Conservation (phyloP, 1,284 basidiomycete species). For the Ustilago bromivora region DNA sequence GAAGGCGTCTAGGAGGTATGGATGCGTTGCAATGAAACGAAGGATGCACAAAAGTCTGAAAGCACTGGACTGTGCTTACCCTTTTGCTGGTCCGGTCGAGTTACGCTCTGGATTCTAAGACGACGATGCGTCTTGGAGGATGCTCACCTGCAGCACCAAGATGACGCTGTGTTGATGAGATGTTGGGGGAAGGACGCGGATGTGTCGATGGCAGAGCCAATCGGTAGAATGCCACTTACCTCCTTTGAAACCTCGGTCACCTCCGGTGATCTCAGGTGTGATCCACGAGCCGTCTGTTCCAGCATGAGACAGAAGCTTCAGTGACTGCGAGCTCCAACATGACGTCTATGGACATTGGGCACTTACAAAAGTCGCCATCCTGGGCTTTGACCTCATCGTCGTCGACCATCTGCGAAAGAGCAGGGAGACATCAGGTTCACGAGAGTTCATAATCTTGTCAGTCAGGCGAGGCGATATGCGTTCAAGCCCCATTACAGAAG, state of each 20-base stretch:
- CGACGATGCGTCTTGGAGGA: neutral
- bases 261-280: conserved; percentile 66
- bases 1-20: conserved; percentile 10
- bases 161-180: neutral
- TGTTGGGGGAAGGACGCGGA: neutral
- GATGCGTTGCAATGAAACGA: conserved; percentile 26
- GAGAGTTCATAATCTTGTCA: neutral
- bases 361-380: conserved; percentile 67
- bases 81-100: conserved; percentile 31
- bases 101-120: neutral
- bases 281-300: conserved; percentile 63
- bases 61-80: conserved; percentile 53
- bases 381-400: conserved; percentile 63
- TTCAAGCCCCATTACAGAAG: neutral
- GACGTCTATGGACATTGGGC: neutral
- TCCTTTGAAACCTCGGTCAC: conserved; percentile 66
- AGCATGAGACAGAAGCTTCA: neutral
- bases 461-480: neutral
- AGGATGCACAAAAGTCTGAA: conserved; percentile 27
- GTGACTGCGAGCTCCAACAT: neutral
- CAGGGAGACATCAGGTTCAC: neutral
- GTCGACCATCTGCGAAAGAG: conserved; percentile 49
- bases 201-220: conserved; percentile 1
- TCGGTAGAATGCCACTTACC: conserved; percentile 43
- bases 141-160: neutral